phyloP scores from a whole-genome alignment of 2,329 filamentous ascomycete genomes.

The Colletotrichum godetiae region DNA sequence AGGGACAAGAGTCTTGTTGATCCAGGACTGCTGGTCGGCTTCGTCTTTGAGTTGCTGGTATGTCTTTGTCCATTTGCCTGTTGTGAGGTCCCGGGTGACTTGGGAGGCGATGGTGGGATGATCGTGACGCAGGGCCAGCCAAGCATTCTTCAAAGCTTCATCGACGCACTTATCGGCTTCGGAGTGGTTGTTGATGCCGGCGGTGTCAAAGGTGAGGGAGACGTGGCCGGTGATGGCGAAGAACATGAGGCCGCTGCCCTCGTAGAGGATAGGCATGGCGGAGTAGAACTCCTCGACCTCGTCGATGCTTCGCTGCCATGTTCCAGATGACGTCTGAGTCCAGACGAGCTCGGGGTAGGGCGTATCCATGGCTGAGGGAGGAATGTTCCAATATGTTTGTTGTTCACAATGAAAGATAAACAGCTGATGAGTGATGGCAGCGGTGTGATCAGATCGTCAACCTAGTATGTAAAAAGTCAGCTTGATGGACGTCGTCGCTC shows the following conservation, averaged over 20 bases:
- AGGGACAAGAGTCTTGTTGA: constrained; percentile 44
- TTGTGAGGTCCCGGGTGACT: constrained; percentile 36
- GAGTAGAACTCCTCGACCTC: constrained; percentile 56
- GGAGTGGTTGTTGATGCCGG: background rate
- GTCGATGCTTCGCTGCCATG: constrained; percentile 51
- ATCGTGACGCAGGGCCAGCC: constrained; percentile 46
- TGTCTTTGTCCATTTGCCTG: constrained; percentile 42
- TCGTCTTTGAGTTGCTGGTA: constrained; percentile 38
- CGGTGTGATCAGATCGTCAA: background rate
- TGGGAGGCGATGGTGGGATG: constrained; percentile 48
- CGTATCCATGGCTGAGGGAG: background rate
- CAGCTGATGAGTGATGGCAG: background rate
- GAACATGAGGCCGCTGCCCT: constrained; percentile 50
- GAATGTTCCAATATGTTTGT: background rate
- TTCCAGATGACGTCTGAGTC: constrained; percentile 40
- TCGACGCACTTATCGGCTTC: constrained; percentile 39
- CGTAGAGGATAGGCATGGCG: constrained; percentile 46
- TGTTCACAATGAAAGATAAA: background rate
- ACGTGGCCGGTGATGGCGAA: constrained; percentile 55
- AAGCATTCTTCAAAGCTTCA: constrained; percentile 46
- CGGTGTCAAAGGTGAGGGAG: constrained; percentile 42
- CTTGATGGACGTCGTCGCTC: background rate
- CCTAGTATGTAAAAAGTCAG: background rate
- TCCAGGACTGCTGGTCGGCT: constrained; percentile 39
- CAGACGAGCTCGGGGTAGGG: constrained; percentile 37